These are phyloP conservation scores for Eurotiales sp. DNA, from an alignment of 2,329 filamentous ascomycete genomes.

Conservation along the genomic window DNA sequence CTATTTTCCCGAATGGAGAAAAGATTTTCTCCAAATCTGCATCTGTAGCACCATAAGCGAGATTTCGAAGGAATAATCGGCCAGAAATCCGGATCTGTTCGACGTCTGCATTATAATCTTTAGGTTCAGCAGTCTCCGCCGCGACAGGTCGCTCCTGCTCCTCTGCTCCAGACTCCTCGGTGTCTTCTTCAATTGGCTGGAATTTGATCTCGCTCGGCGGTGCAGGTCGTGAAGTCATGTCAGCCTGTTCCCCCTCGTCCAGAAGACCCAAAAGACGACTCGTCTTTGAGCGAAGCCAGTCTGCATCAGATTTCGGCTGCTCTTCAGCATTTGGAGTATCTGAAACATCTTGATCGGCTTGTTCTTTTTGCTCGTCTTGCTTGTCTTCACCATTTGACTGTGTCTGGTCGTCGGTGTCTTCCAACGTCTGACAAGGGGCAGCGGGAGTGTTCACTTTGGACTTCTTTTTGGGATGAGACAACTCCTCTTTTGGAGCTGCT, in stretches of 20 bases:
- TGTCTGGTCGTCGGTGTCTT: background rate
- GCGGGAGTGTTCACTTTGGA: conserved; percentile 2
- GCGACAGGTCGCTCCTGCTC: conserved; percentile 8
- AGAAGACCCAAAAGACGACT: conserved; percentile 80
- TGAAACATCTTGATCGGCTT: conserved; percentile 16
- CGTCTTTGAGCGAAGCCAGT: conserved; percentile 88
- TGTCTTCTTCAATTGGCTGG: conserved; percentile 8
- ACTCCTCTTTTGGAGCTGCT: conserved; percentile 45
- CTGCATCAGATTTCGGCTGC: conserved; percentile 62
- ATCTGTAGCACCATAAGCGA: conserved; percentile 75
- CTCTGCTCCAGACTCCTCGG: background rate
- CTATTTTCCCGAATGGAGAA: conserved; percentile 64
- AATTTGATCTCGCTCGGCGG: conserved; percentile 12
- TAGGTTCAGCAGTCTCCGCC: conserved; percentile 21
- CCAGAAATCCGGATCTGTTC: conserved; percentile 67
- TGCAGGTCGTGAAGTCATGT: conserved; percentile 34
- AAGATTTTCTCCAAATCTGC: conserved; percentile 73
- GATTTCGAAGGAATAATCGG: conserved; percentile 82
- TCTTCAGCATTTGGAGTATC: conserved; percentile 16
- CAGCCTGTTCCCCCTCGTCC: conserved; percentile 57
- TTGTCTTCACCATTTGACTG: background rate
- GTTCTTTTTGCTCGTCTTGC: conserved; percentile 15
- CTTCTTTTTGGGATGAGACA: conserved; percentile 9
- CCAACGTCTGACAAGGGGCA: background rate
- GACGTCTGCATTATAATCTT: conserved; percentile 41